Conservation (phyloP, 1,284 basidiomycete species). For the Ustilago nuda region DNA sequence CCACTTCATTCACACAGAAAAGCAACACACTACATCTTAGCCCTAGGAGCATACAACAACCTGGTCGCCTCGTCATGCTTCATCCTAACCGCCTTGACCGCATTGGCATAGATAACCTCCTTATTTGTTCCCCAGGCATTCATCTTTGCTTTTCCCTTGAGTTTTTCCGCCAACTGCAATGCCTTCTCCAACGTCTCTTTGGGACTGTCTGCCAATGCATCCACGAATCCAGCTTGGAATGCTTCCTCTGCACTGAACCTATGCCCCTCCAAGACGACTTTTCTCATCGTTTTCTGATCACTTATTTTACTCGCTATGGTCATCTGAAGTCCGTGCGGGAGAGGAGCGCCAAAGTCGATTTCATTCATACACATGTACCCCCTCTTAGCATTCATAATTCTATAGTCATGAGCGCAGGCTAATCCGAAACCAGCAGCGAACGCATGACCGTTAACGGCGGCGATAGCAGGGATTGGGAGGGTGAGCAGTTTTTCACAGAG, state of each 20-base stretch:
- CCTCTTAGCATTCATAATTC: constrained; percentile 85
- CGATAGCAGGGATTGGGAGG: constrained; percentile 76
- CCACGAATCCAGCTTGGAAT: constrained; percentile 77
- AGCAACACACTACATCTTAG: constrained; percentile 26
- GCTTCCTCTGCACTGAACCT: constrained; percentile 83
- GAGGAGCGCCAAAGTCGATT: constrained; percentile 63
- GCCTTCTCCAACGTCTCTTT: constrained; percentile 74
- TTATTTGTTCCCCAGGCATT: constrained; percentile 74
- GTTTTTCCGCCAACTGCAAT: constrained; percentile 69
- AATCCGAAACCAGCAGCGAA: constrained; percentile 88
- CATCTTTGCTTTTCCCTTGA: constrained; percentile 70
- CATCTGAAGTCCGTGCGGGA: constrained; percentile 70
- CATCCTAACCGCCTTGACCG: constrained; percentile 32
- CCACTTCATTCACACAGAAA: no score
- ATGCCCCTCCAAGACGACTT: constrained; percentile 84
- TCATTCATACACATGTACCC: constrained; percentile 95
- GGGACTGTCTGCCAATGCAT: constrained; percentile 75
- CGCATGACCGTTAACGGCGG: constrained; percentile 90
- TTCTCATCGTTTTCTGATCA: constrained; percentile 76
- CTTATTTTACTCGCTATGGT: constrained; percentile 78
- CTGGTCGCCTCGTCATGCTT: constrained; percentile 36
- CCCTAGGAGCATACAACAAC: constrained; percentile 22
- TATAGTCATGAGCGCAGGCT: constrained; percentile 85
- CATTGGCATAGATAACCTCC: constrained; percentile 58
- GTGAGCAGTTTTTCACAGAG: constrained; percentile 70